A percentile compares a stretch with the other conserved stretches of the same genome.
Evolutionary conservation across 2,329 filamentous ascomycete genomes (phyloP).

Genomic region (Phoma sp.): DNA sequence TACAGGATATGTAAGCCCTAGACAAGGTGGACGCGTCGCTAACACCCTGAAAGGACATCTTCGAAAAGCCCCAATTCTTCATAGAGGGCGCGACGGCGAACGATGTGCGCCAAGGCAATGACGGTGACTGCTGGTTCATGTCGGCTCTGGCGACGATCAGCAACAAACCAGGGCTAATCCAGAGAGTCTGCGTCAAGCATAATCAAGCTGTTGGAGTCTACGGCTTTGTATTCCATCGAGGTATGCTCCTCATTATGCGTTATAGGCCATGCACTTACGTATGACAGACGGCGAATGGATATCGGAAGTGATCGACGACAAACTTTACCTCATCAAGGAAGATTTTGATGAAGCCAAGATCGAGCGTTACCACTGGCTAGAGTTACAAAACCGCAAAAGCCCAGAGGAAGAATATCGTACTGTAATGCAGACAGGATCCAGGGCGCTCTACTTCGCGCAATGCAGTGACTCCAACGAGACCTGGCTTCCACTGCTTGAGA

Average conservation of each 20-base stretch:
- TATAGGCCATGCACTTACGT: conserved; percentile 28
- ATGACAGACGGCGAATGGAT: conserved; percentile 81
- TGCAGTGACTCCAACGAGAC: conserved; percentile 79
- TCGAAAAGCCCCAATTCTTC: conserved; percentile 77
- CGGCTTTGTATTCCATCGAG: conserved; percentile 81
- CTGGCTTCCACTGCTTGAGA: conserved; percentile 80
- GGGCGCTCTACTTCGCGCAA: conserved; percentile 78
- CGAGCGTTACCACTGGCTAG: conserved; percentile 74
- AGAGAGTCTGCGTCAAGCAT: conserved; percentile 73
- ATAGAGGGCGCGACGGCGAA: conserved; percentile 77
- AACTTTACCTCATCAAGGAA: conserved; percentile 81
- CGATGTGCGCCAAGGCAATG: conserved; percentile 78
- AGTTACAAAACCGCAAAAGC: conserved; percentile 72
- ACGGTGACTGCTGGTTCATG: conserved; percentile 87
- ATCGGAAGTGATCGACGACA: conserved; percentile 89
- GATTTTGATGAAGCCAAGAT: conserved; percentile 78
- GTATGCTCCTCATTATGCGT: conserved; percentile 41
- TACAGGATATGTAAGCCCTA: conserved; percentile 29
- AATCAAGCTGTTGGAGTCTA: conserved; percentile 80
- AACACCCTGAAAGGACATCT: conserved; percentile 68
- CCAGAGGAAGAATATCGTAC: conserved; percentile 72
- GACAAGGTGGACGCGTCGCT: conserved; percentile 14
- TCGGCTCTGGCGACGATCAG: conserved; percentile 78
- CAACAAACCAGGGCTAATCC: conserved; percentile 74
- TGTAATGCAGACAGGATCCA: conserved; percentile 75